phyloP scores from a whole-genome alignment of 805 yeast species.

The Komagataella populi region DNA sequence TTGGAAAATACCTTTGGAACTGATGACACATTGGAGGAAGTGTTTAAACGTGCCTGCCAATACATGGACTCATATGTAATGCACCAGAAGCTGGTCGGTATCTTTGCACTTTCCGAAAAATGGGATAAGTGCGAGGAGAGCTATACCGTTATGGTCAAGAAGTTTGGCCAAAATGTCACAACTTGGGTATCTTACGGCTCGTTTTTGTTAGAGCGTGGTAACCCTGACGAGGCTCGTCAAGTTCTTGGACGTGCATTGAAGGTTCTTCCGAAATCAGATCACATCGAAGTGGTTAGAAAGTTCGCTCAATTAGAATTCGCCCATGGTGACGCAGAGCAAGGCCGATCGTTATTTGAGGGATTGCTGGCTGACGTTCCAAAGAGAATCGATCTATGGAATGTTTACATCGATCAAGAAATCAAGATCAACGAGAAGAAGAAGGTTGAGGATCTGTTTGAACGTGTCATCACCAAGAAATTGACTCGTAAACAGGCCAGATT shows the following conservation, averaged over 20 bases:
- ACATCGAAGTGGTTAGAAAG: conserved; percentile 70
- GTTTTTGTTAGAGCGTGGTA: conserved; percentile 48
- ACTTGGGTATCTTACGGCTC: conserved; percentile 81
- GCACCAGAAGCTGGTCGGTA: conserved; percentile 68
- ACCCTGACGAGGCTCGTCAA: conserved; percentile 50
- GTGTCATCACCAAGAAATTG: conserved; percentile 56
- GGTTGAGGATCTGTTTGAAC: conserved; percentile 71
- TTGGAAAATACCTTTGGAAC: conserved; percentile 91
- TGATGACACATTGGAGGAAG: conserved; percentile 65
- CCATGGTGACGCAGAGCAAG: conserved; percentile 89
- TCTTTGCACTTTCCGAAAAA: conserved; percentile 65
- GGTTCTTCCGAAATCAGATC: conserved; percentile 55
- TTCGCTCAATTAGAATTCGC: conserved; percentile 81
- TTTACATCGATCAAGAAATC: conserved; percentile 87
- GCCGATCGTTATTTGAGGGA: conserved; percentile 90
- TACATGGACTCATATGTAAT: conserved; percentile 81
- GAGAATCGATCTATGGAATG: conserved; percentile 90
- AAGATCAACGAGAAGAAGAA: conserved; percentile 52
- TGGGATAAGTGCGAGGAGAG: conserved; percentile 54
- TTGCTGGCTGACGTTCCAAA: conserved; percentile 80
- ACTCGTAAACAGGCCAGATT: conserved; percentile 85
- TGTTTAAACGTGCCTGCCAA: conserved; percentile 75
- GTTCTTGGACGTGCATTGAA: conserved; percentile 65
- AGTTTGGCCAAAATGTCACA: conserved; percentile 56
- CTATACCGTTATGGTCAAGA: conserved; percentile 58